Evolutionary conservation across 2,329 filamentous ascomycete species (phyloP), one percentile per base, ranked within the genome.

Genomic region (Cytospora paraplurivora): DNA sequence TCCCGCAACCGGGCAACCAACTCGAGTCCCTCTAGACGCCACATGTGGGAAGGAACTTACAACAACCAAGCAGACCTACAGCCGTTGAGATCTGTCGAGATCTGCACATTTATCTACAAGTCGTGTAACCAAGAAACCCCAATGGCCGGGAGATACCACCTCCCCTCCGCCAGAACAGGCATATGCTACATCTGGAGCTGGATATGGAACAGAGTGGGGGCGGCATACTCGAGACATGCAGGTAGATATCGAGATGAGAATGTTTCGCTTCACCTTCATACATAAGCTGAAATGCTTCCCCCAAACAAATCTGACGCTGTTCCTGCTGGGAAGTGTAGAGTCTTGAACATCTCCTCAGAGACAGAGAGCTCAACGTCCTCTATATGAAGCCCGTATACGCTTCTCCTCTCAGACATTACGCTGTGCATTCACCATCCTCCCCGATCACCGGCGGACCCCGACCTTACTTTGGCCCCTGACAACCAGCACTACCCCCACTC

Each of bases 251-350:
- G 35, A 60, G 8, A n/a, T 61, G 35, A 61, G 6, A 52, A 38
- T 61, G 57, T 61, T 53, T 61, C 55, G 62, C 58, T 47, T 64
- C 62, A 55, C 51, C 44, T 52, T 38, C 44, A 44, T 51, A 62
- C 55, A 62, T 62, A 58, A 59, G 33, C 41, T 51, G 56, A 51
- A 35, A 19, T 37, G 32, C 32, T 1, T 19, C 27, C 44, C 33
- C 54, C 55, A 49, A 33, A 10, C 53, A 27, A 44, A 19, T 6
- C 12, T 19, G 17, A 49, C 49, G n/a, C 37, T 47, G n/a, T 44
- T 8, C 34, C 44, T 27, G 19, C 7, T 19, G 33, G 51, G 1
- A 6, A n/a, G 21, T 15, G 19, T 15, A 12, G 27, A 17, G 17
- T 6, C 21, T 19, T 17, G 11, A 7, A 21, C 35, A 3, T 37